Evolutionary conservation across 176 grass and related monocot species (phyloP).

Genomic region (Microstegium vimineum): DNA sequence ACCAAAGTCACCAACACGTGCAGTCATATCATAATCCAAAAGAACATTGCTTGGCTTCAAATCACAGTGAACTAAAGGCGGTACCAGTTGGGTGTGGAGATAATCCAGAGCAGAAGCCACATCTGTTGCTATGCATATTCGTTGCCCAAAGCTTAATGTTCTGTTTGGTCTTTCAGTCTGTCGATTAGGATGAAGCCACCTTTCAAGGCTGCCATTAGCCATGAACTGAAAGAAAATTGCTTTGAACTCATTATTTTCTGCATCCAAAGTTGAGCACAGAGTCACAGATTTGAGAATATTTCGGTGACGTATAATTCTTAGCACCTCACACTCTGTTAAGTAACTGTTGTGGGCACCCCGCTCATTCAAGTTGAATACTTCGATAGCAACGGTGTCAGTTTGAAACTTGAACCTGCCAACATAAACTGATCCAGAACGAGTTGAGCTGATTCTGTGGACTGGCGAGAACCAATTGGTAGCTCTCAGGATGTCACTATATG

Average conservation of each 20-base stretch:
- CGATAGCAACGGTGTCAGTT: conserved; percentile 20
- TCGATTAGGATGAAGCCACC: no score
- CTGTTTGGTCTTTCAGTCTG: no score
- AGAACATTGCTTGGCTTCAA: conserved; percentile 36
- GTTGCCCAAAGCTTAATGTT: conserved; percentile 13
- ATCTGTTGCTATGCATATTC: conserved; percentile 1
- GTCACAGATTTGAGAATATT: conserved; percentile 14
- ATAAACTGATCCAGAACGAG: conserved; percentile 1
- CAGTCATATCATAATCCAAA: conserved; percentile 28
- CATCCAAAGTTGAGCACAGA: conserved; percentile 4
- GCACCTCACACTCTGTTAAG: conserved; percentile 15
- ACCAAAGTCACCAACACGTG: conserved; percentile 22
- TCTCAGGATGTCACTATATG: conserved; percentile 20
- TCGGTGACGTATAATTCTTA: conserved; percentile 1
- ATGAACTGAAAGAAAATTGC: conserved; percentile 30
- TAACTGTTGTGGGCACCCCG: not conserved
- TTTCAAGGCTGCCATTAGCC: conserved; percentile 34
- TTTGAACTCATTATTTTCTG: conserved; percentile 23
- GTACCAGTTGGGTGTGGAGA: conserved; percentile 14
- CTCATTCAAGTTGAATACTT: conserved; percentile 27
- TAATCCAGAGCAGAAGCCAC: conserved; percentile 39
- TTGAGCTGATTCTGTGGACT: not conserved
- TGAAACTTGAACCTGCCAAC: conserved; percentile 22
- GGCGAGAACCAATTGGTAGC: conserved; percentile 33
- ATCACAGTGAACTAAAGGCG: conserved; percentile 26